phyloP scores from a whole-genome alignment of 495 filamentous ascomycete species.

The Friedmanniomyces simplex region DNA sequence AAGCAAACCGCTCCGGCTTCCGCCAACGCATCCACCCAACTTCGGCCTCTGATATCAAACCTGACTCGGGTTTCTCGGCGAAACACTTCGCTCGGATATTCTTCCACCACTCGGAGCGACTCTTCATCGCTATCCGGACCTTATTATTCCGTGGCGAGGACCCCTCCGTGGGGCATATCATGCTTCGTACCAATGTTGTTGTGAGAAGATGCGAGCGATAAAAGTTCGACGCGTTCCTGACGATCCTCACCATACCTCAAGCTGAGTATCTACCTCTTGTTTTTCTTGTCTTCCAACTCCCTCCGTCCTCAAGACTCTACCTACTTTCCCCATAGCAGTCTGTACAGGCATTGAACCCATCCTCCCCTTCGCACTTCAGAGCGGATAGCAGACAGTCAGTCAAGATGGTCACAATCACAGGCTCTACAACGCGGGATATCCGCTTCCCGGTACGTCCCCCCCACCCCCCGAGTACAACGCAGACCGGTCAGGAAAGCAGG shows the following conservation, averaged over 20 bases:
- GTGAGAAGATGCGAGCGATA: not conserved
- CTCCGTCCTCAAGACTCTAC: too few species aligned
- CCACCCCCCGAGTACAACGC: too few species aligned
- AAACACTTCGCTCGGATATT: not conserved
- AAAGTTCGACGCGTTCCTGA: not conserved
- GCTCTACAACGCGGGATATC: constrained; percentile 71
- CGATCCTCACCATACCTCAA: not conserved
- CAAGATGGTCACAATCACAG: constrained; percentile 66
- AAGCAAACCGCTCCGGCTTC: too few species aligned
- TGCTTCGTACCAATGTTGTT: too few species aligned
- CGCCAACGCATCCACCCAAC: too few species aligned
- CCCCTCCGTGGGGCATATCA: not conserved
- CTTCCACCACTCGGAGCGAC: not conserved
- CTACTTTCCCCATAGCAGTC: too few species aligned
- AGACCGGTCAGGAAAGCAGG: too few species aligned
- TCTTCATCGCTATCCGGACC: not conserved
- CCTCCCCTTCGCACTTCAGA: too few species aligned
- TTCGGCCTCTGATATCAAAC: too few species aligned
- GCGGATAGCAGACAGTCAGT: too few species aligned
- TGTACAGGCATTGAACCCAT: not conserved
- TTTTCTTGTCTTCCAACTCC: not conserved
- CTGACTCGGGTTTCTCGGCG: too few species aligned
- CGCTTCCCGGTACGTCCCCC: constrained; percentile 64
- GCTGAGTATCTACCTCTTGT: not conserved
- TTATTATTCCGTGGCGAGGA: not conserved